These are phyloP conservation scores for Penicillium macrosclerotiorum DNA, from an alignment of 495 filamentous ascomycete genomes.

Conservation along the genomic window DNA sequence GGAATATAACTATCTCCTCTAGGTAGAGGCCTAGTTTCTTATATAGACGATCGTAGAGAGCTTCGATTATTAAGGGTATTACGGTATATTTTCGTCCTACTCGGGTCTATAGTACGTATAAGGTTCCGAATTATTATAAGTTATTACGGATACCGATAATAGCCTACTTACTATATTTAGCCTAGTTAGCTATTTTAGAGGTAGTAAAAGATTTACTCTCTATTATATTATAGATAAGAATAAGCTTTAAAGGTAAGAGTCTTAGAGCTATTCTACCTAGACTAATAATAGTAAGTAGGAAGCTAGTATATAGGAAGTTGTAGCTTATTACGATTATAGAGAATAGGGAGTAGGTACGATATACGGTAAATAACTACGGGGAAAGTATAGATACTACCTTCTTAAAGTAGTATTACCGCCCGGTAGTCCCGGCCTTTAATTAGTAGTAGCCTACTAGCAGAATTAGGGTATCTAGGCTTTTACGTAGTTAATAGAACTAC, in stretches of 20 bases:
- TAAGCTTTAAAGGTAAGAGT: not conserved
- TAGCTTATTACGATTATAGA: too few relatives aligned
- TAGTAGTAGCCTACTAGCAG: too few relatives aligned
- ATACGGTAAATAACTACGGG: too few relatives aligned
- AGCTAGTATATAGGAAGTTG: not conserved
- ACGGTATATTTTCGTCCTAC: not conserved
- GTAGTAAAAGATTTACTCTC: not conserved
- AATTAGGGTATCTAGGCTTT: too few relatives aligned
- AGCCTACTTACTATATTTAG: not conserved
- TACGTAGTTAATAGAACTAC: too few relatives aligned
- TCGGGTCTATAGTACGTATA: not conserved
- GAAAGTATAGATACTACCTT: too few relatives aligned
- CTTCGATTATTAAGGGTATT: not conserved
- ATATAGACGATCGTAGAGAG: not conserved
- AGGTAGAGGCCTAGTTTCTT: not conserved
- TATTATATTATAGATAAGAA: not conserved
- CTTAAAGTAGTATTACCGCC: too few relatives aligned
- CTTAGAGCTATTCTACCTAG: not conserved
- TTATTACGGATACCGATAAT: not conserved
- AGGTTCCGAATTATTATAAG: not conserved
- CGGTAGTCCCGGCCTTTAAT: too few relatives aligned
- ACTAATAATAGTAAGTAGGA: not conserved
- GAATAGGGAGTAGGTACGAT: too few relatives aligned
- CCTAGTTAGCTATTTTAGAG: not conserved
- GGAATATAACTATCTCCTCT: not conserved